Evolutionary conservation across 306 rosid species (phyloP).

Genomic region (Dalbergia cultrata): DNA sequence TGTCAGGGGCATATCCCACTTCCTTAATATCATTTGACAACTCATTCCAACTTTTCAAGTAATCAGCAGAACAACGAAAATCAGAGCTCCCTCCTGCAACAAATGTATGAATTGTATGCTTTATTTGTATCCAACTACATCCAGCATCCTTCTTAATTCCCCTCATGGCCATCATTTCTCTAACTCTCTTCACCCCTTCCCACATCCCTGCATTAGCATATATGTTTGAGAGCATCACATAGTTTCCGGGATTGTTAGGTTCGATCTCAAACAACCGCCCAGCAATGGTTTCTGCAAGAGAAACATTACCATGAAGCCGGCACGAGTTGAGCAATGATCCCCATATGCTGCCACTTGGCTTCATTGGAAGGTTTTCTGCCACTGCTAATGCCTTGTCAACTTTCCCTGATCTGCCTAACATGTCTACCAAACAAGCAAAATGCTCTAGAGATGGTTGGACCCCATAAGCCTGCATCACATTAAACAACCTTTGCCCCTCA

Average conservation of each 20-base stretch:
- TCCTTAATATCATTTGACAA: conserved; percentile 50
- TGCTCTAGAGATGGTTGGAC: conserved; percentile 60
- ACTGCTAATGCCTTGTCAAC: conserved; percentile 52
- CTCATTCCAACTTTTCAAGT: conserved; percentile 54
- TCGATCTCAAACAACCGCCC: conserved; percentile 57
- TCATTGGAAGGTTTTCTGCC: conserved; percentile 65
- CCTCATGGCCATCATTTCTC: conserved; percentile 62
- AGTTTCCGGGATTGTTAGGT: conserved; percentile 65
- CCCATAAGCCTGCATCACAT: conserved; percentile 53
- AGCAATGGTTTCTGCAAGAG: conserved; percentile 55
- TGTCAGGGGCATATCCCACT: conserved; percentile 56
- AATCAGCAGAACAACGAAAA: conserved; percentile 60
- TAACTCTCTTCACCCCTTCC: conserved; percentile 58
- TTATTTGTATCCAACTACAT: conserved; percentile 66
- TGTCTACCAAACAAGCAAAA: conserved; percentile 66
- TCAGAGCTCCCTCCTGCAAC: conserved; percentile 64
- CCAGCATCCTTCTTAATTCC: conserved; percentile 65
- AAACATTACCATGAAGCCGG: conserved; percentile 56
- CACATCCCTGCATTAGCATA: conserved; percentile 69
- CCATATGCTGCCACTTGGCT: conserved; percentile 64
- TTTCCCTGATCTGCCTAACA: conserved; percentile 62
- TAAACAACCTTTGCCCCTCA: conserved; percentile 55
- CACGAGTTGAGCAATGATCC: conserved; percentile 71
- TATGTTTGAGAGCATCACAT: conserved; percentile 68
- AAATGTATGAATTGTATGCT: conserved; percentile 57